Evolutionary conservation across 2,329 filamentous ascomycete genomes (phyloP).

Genomic region (Stachybotrys echinatus): DNA sequence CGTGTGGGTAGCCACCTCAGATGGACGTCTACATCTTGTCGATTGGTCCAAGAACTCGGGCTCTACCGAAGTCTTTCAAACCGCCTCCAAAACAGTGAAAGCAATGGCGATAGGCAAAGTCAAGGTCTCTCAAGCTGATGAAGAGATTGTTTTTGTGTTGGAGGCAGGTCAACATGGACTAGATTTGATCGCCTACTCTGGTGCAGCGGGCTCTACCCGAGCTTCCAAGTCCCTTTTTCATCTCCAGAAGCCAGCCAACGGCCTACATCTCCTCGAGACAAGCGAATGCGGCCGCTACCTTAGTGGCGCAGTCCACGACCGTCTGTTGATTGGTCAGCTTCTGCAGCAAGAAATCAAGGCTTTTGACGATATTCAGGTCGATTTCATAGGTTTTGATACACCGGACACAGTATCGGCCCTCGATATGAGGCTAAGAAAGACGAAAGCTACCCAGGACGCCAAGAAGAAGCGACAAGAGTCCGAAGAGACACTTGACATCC

Average conservation of each 20-base stretch:
- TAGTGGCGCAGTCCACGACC: conserved; percentile 32
- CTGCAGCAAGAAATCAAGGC: conserved; percentile 12
- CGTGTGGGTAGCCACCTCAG: conserved; percentile 56
- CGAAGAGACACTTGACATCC: conserved; percentile 59
- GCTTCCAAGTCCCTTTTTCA: conserved; percentile 29
- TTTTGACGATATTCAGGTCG: conserved; percentile 34
- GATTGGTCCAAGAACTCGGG: conserved; percentile 50
- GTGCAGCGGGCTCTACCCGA: conserved; percentile 19
- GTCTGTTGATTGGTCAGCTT: conserved; percentile 27
- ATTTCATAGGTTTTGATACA: conserved; percentile 53
- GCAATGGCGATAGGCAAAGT: conserved; percentile 39
- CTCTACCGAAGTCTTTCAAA: conserved; percentile 34
- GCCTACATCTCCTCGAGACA: conserved; percentile 37
- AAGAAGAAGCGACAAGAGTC: conserved; percentile 19
- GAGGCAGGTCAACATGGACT: conserved; percentile 24
- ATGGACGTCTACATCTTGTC: conserved; percentile 51
- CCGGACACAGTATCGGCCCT: conserved; percentile 63
- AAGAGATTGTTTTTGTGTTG: conserved; percentile 43
- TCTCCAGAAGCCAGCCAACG: conserved; percentile 27
- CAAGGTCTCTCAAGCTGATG: conserved; percentile 22
- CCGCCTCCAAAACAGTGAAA: conserved; percentile 35
- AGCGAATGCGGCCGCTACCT: conserved; percentile 53
- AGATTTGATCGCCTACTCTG: conserved; percentile 42
- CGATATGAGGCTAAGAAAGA: conserved; percentile 46
- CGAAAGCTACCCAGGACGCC: conserved; percentile 6